phyloP scores from a whole-genome alignment of 1,284 basidiomycete species.

The Ceratobasidium sp. region DNA sequence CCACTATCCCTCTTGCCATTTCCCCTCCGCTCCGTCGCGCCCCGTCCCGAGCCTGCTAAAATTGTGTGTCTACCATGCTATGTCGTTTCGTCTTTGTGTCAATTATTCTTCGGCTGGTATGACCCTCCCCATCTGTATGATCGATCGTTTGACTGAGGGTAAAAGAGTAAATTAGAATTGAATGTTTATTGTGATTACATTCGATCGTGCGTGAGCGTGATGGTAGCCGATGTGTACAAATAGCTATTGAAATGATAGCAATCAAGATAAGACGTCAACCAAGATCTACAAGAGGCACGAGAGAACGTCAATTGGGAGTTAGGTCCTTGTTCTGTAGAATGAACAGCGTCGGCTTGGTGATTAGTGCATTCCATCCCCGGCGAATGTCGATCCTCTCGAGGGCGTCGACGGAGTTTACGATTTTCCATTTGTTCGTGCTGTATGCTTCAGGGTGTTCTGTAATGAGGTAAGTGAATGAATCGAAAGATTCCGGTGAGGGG shows the following conservation, averaged over 20 bases:
- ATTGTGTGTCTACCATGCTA: conserved; percentile 1
- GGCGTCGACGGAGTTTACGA: conserved; percentile 19
- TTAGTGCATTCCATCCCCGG: conserved; percentile 9
- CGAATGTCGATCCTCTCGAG: conserved; percentile 15
- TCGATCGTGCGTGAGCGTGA: background rate
- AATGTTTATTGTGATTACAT: background rate
- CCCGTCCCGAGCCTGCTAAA: conserved; percentile 46
- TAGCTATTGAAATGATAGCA: too few relatives aligned
- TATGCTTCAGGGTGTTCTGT: background rate
- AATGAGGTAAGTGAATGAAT: conserved; percentile 32
- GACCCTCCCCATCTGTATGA: conserved; percentile 10
- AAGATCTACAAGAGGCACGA: too few relatives aligned
- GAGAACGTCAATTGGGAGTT: background rate
- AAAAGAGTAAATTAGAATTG: conserved; percentile 25
- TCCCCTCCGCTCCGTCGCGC: conserved; percentile 40
- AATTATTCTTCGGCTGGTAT: conserved; percentile 21
- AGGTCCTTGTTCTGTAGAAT: conserved; percentile 30
- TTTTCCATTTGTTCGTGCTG: conserved; percentile 18
- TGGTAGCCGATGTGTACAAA: too few relatives aligned
- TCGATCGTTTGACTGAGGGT: background rate
- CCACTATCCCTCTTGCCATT: conserved; percentile 13
- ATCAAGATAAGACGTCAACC: too few relatives aligned
- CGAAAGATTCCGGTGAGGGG: conserved; percentile 15
- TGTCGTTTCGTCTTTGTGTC: conserved; percentile 13
- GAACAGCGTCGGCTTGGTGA: conserved; percentile 36